Evolutionary conservation across 1,139 yeast genomes (phyloP), one percentile per base, ranked within the genome.

Genomic region (Magnusiomyces fungicola): DNA sequence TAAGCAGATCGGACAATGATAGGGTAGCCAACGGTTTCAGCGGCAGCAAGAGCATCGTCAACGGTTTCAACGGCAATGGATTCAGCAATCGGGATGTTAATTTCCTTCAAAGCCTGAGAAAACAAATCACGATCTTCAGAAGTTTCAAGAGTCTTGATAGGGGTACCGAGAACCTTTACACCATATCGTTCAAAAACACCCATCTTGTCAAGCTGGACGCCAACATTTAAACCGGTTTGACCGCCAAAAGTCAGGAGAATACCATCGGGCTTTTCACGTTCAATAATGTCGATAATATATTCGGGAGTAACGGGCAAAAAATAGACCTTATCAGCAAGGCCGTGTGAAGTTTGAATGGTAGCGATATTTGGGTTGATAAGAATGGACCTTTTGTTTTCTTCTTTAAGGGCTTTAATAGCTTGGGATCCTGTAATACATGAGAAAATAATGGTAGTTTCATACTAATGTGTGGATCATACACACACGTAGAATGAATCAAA

Each of bases 321-420:
- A 72, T 92, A 92, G 49, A 94, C 97, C 72, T 92, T 90, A 69
- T 92, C 98, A 53, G 99, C 98, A 61, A 92, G 74, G 65, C 97
- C 97, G 71, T 90, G 84, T 42, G 98, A 92, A 34, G 99, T 94
- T 74, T 92, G 99, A 63, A 90, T 94, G 43, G 99, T 92, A 49
- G 99, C 99, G 67, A 92, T 92, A 69, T 92, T 92, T 54, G 98
- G 98, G 69, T 92, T 92, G 67, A 92, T 90, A 67, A 92, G 78
- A 58, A 92, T 84, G 50, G 98, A 89, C 75, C 89, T 86, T 60
- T 89, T 92, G 58, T 96, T 96, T 72, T 89, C 98, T 75, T 92
- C 97, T 69, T 88, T 90, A 73, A 92, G 78, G 50, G 98, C 98
- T 34, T 51, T 51, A 29, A 51, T 51, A 25, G 69, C 85, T 84